Conservation (phyloP, 257 asterid genomes). For the Gardenia jasminoides region DNA sequence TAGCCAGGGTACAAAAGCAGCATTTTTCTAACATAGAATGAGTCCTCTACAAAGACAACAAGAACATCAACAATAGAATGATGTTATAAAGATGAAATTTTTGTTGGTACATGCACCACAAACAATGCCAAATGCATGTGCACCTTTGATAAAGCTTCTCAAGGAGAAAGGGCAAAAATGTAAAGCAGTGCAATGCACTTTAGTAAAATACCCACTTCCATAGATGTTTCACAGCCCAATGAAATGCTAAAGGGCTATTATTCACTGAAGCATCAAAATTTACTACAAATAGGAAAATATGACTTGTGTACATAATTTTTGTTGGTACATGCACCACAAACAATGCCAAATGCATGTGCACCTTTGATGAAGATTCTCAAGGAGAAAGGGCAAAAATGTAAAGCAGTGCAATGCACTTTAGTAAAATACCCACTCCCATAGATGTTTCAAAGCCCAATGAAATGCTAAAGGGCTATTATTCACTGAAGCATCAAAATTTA, state of each 20-base stretch:
- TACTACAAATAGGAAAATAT: not conserved
- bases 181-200: not conserved
- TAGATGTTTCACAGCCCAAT: not conserved
- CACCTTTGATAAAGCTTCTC: not conserved
- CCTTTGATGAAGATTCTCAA: not conserved
- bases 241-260: not conserved
- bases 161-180: not conserved
- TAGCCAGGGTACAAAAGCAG: not conserved
- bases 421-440: not conserved
- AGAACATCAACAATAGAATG: not conserved
- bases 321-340: not conserved
- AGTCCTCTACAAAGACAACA: not conserved
- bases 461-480: not conserved
- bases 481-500: not conserved
- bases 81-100: not conserved
- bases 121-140: not conserved
- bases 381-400: not conserved
- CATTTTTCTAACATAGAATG: not conserved
- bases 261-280: not conserved
- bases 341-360: not conserved
- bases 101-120: not conserved
- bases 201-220: not conserved
- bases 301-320: not conserved
- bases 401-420: not conserved
- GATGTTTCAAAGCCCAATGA: not conserved